These are phyloP conservation scores for Neonectria magnoliae DNA, from an alignment of 2,329 filamentous ascomycete genomes.

Conservation along the genomic window DNA sequence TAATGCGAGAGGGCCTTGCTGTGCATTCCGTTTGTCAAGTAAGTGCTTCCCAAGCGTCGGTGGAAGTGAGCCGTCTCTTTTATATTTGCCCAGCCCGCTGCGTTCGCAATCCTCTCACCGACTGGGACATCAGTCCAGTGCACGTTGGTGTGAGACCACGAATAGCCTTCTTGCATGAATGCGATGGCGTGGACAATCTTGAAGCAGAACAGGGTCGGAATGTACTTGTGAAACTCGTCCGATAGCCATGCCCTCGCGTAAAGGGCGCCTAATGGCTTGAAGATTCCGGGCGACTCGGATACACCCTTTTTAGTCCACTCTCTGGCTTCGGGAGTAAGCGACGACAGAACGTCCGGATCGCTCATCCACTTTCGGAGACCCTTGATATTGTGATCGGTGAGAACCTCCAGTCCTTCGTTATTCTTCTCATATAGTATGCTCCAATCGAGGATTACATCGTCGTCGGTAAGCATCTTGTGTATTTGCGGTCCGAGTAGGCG, in stretches of 20 bases:
- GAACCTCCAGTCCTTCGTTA: conserved; percentile 54
- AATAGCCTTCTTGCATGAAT: conserved; percentile 51
- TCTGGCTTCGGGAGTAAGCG: conserved; percentile 43
- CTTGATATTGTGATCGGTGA: conserved; percentile 52
- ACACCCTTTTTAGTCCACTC: conserved; percentile 45
- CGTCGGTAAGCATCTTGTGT: conserved; percentile 51
- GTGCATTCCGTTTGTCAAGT: conserved; percentile 49
- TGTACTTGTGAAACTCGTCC: conserved; percentile 47
- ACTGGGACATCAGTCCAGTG: conserved; percentile 51
- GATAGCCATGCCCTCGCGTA: conserved; percentile 54
- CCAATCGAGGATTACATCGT: conserved; percentile 51
- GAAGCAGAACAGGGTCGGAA: conserved; percentile 55
- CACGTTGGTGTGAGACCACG: conserved; percentile 48
- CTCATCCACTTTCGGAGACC: conserved; percentile 50
- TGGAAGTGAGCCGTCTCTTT: conserved; percentile 51
- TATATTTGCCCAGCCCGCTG: conserved; percentile 50
- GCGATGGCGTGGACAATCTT: conserved; percentile 55
- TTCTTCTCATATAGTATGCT: conserved; percentile 53
- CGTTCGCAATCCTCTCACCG: conserved; percentile 48
- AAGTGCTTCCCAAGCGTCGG: conserved; percentile 53
- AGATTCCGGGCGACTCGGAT: conserved; percentile 43
- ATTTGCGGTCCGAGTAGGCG: conserved; percentile 46
- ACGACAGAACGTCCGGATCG: conserved; percentile 46
- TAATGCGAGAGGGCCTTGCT: conserved; percentile 50
- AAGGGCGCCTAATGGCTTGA: conserved; percentile 50